Evolutionary conservation across 495 filamentous ascomycete genomes (phyloP), one percentile per base, ranked within the genome.

Genomic region (Trichoderma reesei): DNA sequence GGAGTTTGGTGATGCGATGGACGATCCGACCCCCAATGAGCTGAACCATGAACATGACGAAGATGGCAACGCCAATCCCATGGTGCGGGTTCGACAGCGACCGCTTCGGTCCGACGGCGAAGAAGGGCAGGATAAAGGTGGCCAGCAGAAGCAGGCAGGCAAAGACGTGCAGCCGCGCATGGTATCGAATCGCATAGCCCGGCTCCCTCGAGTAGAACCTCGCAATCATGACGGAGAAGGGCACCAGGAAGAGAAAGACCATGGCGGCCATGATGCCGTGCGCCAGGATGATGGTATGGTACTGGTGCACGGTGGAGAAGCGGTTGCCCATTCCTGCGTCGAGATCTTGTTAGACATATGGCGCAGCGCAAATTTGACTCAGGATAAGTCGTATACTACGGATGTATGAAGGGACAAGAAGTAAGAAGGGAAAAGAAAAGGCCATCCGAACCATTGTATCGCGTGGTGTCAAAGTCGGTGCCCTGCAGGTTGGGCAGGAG

Each of bases 31-130:
- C 95, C 67, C 88, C 88, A 26, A 97, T 66, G 8, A 86, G 81
- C 70, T 97, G 95, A 31, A 92, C 82, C 36, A 96, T 72, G 18
- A 97, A 83, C 68, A 94, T 75, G 37, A 90, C 87, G 74, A 94
- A 98, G 64, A 98, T 86, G 42, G 92, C 88, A 39, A 96, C 76
- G 31, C 94, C 94, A 69, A 98, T 97, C 64, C 91, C 92, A 76
- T 92, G 90, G 77, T 98, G 94, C 2, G 94, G 94, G 72, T 98
- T 98, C 56, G 90, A 90, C 67, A 97, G 79, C 69, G 85, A 91
- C 65, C 92, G 82, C 59, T 76, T 72, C 1, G 88, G 83, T 9
- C 90, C 90, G 31, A 94, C 88, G 41, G 93, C 90, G 71, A 91
- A 82, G 73, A 80, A 92, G 14, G 92, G 90, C 10, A 93, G 76